A percentile compares a stretch with the other conserved stretches of the same genome.
These are phyloP conservation scores for Rhizopogon roseolus DNA, from an alignment of 768 basidiomycete genomes.

Conservation along the genomic window DNA sequence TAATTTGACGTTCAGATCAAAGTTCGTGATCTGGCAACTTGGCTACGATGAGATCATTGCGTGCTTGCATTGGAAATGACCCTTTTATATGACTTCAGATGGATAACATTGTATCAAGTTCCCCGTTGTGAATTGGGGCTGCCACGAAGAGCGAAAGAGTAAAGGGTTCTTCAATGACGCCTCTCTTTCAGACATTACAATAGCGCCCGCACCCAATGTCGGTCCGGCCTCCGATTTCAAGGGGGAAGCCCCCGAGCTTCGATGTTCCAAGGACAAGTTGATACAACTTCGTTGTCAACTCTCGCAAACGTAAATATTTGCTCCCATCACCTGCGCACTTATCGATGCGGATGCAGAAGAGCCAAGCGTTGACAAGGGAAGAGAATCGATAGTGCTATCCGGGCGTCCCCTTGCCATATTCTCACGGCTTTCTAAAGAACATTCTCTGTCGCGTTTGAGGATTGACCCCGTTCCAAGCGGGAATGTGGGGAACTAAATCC, in stretches of 20 bases:
- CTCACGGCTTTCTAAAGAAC: slow-evolving; percentile 16
- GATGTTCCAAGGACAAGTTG: not conserved
- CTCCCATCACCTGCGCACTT: slow-evolving; percentile 1
- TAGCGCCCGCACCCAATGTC: not conserved
- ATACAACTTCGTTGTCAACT: not conserved
- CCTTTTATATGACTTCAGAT: not conserved
- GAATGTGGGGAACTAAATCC: slow-evolving; percentile 3
- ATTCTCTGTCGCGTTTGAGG: slow-evolving; percentile 2
- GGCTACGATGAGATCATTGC: not conserved
- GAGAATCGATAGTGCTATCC: slow-evolving; percentile 4
- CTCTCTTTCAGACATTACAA: not conserved
- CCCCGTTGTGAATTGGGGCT: not conserved
- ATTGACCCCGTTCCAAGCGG: slow-evolving; percentile 18
- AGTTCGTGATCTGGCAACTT: not conserved
- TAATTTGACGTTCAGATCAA: not conserved
- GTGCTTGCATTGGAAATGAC: not conserved
- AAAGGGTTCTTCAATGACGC: not conserved
- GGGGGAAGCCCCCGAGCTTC: not conserved
- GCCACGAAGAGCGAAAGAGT: too few relatives aligned
- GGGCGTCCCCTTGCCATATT: not conserved
- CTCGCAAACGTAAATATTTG: not conserved
- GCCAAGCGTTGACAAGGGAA: not conserved
- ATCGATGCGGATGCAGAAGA: slow-evolving; percentile 4
- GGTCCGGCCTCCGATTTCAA: not conserved
- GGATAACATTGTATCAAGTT: not conserved